A percentile compares a stretch with the other conserved stretches of the same genome.
phyloP scores from a whole-genome alignment of 179 eudicot species.

The Beta corolliflora region DNA sequence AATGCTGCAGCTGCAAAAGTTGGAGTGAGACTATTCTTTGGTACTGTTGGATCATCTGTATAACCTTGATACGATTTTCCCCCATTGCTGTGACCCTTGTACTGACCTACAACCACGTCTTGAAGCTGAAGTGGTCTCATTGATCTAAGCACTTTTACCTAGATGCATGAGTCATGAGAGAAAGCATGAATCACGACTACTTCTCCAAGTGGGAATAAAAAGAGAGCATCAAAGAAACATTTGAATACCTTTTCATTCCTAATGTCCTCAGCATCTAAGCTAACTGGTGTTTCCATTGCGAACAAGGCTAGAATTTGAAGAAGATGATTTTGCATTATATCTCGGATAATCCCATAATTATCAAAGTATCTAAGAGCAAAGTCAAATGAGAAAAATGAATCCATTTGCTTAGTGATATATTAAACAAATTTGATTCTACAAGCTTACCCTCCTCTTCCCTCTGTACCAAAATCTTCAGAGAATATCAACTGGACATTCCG shows the following conservation, averaged over 20 bases:
- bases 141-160: slow-evolving; percentile 91
- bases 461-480: slow-evolving; percentile 85
- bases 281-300: slow-evolving; percentile 96
- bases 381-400: not conserved
- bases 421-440: slow-evolving; percentile 1
- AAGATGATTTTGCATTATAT: slow-evolving; percentile 90
- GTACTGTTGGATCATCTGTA: slow-evolving; percentile 78
- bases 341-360: slow-evolving; percentile 84
- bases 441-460: slow-evolving; percentile 80
- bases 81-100: slow-evolving; percentile 75
- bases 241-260: slow-evolving; percentile 79
- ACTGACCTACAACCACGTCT: slow-evolving; percentile 74
- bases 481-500: slow-evolving; percentile 78
- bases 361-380: slow-evolving; percentile 62
- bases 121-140: slow-evolving; percentile 63
- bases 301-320: slow-evolving; percentile 81
- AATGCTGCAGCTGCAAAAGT: slow-evolving; percentile 88
- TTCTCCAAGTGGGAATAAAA: too few relatives aligned
- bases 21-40: slow-evolving; percentile 66
- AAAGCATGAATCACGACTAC: not conserved
- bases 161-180: slow-evolving; percentile 7
- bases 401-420: not conserved
- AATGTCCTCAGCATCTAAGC: slow-evolving; percentile 84
- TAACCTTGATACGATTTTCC: slow-evolving; percentile 61
- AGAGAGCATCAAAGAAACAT: not conserved